Conservation (phyloP, 2,329 filamentous ascomycete species). For the Colletotrichum acutatum region DNA sequence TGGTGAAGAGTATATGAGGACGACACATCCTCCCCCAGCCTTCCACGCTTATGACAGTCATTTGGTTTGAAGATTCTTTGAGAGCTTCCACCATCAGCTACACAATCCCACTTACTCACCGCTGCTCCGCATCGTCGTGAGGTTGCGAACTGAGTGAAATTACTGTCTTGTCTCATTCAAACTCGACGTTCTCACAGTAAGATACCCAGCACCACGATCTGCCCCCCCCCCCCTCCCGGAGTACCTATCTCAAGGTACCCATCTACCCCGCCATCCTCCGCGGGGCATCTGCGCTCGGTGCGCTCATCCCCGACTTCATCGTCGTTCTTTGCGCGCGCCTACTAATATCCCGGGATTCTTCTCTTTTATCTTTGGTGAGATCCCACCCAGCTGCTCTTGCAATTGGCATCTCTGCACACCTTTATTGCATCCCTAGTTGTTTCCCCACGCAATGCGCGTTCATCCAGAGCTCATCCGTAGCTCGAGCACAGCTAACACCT, state of each 20-base stretch:
- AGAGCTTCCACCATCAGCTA: not conserved
- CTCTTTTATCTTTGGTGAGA: not conserved
- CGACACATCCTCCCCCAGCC: not conserved
- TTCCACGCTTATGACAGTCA: not conserved
- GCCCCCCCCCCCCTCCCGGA: constrained; percentile 1
- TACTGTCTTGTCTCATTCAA: not conserved
- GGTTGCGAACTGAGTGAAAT: not conserved
- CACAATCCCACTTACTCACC: not conserved
- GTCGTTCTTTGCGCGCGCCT: not conserved
- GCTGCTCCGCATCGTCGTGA: not conserved
- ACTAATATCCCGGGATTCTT: not conserved
- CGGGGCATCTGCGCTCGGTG: constrained; percentile 23
- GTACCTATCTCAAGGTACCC: not conserved
- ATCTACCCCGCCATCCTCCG: constrained; percentile 32
- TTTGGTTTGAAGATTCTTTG: not conserved
- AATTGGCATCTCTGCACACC: not conserved
- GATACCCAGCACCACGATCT: not conserved
- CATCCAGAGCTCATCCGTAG: not conserved
- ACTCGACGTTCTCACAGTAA: not conserved
- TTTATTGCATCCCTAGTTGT: not conserved
- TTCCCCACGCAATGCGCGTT: constrained; percentile 10
- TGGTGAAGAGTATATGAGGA: constrained; percentile 26
- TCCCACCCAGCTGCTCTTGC: not conserved
- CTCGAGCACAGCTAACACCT: constrained; percentile 14
- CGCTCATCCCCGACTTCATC: constrained; percentile 18